Percentiles rank a stretch among this genome's conserved stretches.
Conservation (phyloP, 2,329 filamentous ascomycete genomes). For the Cytospora paraplurivora region DNA sequence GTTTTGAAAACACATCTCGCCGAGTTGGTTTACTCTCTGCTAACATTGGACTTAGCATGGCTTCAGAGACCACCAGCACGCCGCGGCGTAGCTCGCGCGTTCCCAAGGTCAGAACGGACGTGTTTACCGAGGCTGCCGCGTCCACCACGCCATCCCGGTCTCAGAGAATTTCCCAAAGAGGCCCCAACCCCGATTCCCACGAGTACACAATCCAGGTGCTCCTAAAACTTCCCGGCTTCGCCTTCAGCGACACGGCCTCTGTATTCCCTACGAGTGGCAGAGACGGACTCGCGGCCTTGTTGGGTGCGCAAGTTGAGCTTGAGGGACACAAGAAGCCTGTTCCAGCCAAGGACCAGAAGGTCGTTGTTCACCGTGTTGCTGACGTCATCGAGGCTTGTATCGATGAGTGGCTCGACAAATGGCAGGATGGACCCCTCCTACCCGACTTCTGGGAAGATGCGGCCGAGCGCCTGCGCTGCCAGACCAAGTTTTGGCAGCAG, state of each 20-base stretch:
- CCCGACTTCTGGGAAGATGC: constrained; percentile 17
- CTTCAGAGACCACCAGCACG: constrained; percentile 1
- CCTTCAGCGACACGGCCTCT: background rate
- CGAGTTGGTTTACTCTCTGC: background rate
- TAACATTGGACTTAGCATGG: background rate
- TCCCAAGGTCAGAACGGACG: background rate
- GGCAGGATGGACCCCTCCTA: constrained; percentile 20
- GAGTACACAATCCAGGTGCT: constrained; percentile 16
- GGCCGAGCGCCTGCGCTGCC: constrained; percentile 13
- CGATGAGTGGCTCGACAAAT: constrained; percentile 26
- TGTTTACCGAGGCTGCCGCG: background rate
- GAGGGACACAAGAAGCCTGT: background rate
- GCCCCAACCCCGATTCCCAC: constrained; percentile 2
- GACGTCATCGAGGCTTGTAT: constrained; percentile 24
- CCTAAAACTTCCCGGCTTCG: constrained; percentile 24
- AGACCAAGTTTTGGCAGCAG: constrained; percentile 8
- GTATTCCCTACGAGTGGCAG: background rate
- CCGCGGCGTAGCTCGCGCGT: constrained; percentile 7
- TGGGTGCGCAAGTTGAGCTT: constrained; percentile 12
- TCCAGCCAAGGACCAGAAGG: constrained; percentile 13
- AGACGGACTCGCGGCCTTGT: constrained; percentile 1
- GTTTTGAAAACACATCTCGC: background rate
- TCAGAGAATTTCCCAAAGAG: background rate
- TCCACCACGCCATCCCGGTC: background rate
- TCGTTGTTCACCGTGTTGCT: constrained; percentile 14